A percentile compares a stretch with the other conserved stretches of the same genome.
phyloP scores from a whole-genome alignment of 306 rosid species.

The Acacia melanoxylon region DNA sequence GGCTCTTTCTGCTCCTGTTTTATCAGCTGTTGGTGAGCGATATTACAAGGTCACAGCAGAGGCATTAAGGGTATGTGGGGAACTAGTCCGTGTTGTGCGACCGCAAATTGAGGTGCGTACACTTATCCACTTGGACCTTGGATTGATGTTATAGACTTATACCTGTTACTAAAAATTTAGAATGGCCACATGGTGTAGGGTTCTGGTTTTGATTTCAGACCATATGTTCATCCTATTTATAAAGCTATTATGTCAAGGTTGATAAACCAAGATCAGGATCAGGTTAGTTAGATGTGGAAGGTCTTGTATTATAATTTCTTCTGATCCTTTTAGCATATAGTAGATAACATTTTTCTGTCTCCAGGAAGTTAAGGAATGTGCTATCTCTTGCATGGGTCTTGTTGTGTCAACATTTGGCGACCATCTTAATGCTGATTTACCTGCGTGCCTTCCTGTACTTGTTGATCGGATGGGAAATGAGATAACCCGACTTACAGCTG shows the following conservation, averaged over 20 bases:
- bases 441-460: slow-evolving; percentile 95
- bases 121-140: slow-evolving; percentile 17
- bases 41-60: slow-evolving; percentile 99
- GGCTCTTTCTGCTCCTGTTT: slow-evolving; percentile 97
- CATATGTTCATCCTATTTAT: slow-evolving; percentile 85
- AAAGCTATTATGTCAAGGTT: slow-evolving; percentile 94
- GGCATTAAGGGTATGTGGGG: slow-evolving; percentile 97
- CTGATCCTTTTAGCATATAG: background rate
- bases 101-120: slow-evolving; percentile 77
- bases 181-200: slow-evolving; percentile 51
- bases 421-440: slow-evolving; percentile 70
- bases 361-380: slow-evolving; percentile 99
- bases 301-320: background rate
- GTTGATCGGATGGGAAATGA: slow-evolving; percentile 99
- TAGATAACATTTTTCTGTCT: slow-evolving; percentile 31
- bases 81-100: slow-evolving; percentile 90
- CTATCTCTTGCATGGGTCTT: slow-evolving; percentile 98
- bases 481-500: slow-evolving; percentile 98
- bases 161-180: slow-evolving; percentile 28
- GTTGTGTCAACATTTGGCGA: slow-evolving; percentile 98
- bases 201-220: slow-evolving; percentile 75
- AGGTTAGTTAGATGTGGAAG: slow-evolving; percentile 55
- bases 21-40: slow-evolving; percentile 97
- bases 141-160: background rate
- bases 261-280: slow-evolving; percentile 99